Conservation (phyloP, 1,284 basidiomycete species). For the Cutaneotrichosporon sp. region DNA sequence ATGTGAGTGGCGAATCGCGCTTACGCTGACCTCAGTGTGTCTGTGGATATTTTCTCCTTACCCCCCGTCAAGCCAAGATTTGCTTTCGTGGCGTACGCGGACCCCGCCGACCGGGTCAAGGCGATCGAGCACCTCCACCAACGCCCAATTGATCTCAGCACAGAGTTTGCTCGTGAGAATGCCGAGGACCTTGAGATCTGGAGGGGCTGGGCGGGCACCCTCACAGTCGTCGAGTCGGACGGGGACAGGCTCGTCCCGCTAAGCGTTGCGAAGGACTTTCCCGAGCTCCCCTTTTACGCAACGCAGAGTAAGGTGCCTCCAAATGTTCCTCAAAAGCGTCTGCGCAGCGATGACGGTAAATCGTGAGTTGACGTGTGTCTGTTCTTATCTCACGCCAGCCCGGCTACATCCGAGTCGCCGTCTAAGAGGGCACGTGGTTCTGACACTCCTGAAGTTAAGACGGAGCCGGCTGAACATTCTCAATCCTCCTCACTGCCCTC, state of each 20-base stretch:
- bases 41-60: conserved; percentile 48
- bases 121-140: conserved; percentile 36
- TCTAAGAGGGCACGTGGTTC: conserved; percentile 10
- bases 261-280: conserved; percentile 30
- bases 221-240: conserved; percentile 39
- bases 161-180: conserved; percentile 30
- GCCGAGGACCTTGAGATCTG: conserved; percentile 36
- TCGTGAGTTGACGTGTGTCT: too few species aligned
- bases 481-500: neutral
- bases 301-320: conserved; percentile 2
- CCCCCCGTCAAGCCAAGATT: conserved; percentile 39
- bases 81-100: conserved; percentile 40
- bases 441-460: conserved; percentile 9
- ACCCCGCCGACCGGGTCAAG: conserved; percentile 20
- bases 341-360: neutral
- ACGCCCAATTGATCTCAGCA: conserved; percentile 30
- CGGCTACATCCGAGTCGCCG: too few species aligned
- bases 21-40: conserved; percentile 28
- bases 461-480: neutral
- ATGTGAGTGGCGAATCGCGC: conserved; percentile 30
- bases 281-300: conserved; percentile 40
- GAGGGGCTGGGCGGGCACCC: conserved; percentile 32
- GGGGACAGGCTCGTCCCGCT: conserved; percentile 36
- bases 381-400: too few species aligned
- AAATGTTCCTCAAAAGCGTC: conserved; percentile 9